Evolutionary conservation across 805 yeast genomes (phyloP).

Genomic region (Kuraishia floccosa): DNA sequence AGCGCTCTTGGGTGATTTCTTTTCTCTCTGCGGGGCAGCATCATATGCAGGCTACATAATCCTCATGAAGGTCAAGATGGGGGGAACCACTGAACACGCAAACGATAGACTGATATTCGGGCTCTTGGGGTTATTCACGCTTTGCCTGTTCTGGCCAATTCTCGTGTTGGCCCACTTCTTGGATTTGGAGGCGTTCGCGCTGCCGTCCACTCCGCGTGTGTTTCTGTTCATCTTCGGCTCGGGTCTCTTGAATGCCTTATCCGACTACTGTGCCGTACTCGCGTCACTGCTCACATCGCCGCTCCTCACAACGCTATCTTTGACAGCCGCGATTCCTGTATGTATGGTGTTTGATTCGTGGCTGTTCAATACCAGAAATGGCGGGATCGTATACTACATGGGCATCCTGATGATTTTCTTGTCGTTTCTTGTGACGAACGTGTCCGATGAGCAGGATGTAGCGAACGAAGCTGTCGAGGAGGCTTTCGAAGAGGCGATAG

Average conservation of each 20-base stretch:
- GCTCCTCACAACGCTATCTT: slow-evolving; percentile 35
- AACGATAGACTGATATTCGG: slow-evolving; percentile 38
- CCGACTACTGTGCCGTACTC: slow-evolving; percentile 38
- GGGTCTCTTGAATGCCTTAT: slow-evolving; percentile 32
- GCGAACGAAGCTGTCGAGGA: slow-evolving; percentile 35
- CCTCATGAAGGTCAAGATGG: slow-evolving; percentile 30
- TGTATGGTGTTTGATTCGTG: slow-evolving; percentile 34
- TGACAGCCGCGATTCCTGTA: slow-evolving; percentile 41
- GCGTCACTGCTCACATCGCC: slow-evolving; percentile 46
- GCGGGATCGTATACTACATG: slow-evolving; percentile 23
- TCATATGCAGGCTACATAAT: slow-evolving; percentile 33
- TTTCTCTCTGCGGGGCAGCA: slow-evolving; percentile 34
- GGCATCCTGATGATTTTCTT: slow-evolving; percentile 36
- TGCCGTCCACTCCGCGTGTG: slow-evolving; percentile 25
- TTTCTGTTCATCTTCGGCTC: slow-evolving; percentile 23
- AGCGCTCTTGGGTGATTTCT: slow-evolving; percentile 30
- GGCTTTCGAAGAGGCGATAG: slow-evolving; percentile 35
- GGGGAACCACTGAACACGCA: slow-evolving; percentile 27
- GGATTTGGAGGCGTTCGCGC: slow-evolving; percentile 27
- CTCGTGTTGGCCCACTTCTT: slow-evolving; percentile 22
- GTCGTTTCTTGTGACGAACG: slow-evolving; percentile 34
- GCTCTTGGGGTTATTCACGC: slow-evolving; percentile 28
- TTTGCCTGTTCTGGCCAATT: slow-evolving; percentile 27
- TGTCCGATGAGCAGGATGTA: slow-evolving; percentile 31
- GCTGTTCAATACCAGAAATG: slow-evolving; percentile 19